These are phyloP conservation scores for Venturiaceae sp. DNA, from an alignment of 2,329 filamentous ascomycete species.

Conservation along the genomic window DNA sequence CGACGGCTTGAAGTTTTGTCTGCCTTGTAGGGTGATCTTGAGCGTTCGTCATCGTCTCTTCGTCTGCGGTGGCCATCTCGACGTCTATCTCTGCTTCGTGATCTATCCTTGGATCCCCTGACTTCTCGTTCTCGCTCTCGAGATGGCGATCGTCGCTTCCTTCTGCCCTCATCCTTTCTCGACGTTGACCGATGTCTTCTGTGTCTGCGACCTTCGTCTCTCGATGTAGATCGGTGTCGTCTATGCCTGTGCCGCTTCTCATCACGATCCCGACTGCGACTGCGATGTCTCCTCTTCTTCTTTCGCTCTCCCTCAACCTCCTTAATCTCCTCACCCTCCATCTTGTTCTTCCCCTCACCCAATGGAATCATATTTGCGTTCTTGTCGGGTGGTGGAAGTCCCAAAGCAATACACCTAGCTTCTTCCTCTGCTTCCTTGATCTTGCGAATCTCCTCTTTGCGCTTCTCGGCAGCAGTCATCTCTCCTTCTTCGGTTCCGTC, in stretches of 20 bases:
- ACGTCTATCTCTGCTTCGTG: neutral
- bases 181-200: neutral
- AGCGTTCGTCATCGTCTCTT: neutral
- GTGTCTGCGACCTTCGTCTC: neutral
- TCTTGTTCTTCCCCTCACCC: constrained; percentile 24
- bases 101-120: neutral
- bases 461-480: constrained; percentile 38
- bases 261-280: neutral
- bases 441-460: constrained; percentile 66
- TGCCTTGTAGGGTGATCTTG: neutral
- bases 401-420: constrained; percentile 73
- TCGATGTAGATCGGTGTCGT: neutral
- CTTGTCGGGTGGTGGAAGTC: constrained; percentile 60
- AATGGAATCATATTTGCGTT: constrained; percentile 58
- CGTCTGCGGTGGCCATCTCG: neutral
- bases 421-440: constrained; percentile 92
- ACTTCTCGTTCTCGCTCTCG: neutral
- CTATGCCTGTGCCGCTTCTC: neutral
- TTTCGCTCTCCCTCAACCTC: neutral
- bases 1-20: neutral
- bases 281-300: neutral
- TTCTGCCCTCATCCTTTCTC: neutral
- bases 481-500: constrained; percentile 34
- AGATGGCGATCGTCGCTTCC: neutral
- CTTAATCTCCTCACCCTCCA: neutral